Percentiles rank a stretch among this genome's conserved stretches.
phyloP scores from a whole-genome alignment of 2,329 filamentous ascomycete genomes.

The Phyllosticta citribraziliensis region DNA sequence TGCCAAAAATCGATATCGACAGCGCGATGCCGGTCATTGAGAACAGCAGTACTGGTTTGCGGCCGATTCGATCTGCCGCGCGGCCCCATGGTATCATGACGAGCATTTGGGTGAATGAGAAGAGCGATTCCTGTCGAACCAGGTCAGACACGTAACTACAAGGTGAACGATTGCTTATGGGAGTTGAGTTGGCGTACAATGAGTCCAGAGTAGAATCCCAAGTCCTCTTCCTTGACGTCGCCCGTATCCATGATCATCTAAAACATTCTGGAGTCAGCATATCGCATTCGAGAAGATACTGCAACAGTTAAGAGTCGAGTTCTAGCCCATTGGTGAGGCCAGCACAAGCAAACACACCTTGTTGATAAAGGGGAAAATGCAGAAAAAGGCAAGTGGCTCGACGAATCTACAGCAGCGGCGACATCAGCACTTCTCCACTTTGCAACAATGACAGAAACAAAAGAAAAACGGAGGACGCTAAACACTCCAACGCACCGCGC shows the following conservation, averaged over 20 bases:
- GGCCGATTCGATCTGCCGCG: constrained; percentile 57
- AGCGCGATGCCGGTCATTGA: constrained; percentile 55
- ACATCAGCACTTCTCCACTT: neutral
- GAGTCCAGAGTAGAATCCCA: constrained; percentile 70
- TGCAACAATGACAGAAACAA: neutral
- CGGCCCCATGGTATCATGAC: constrained; percentile 68
- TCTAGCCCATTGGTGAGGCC: constrained; percentile 18
- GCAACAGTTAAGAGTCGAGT: no score
- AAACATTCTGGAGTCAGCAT: neutral
- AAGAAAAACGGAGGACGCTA: neutral
- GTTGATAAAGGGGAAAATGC: constrained; percentile 71
- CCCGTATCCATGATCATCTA: constrained; percentile 34
- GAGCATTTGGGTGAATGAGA: constrained; percentile 65
- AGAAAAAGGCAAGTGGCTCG: constrained; percentile 75
- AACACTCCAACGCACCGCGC: constrained; percentile 36
- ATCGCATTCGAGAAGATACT: neutral
- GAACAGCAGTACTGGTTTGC: constrained; percentile 61
- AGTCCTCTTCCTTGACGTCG: constrained; percentile 50
- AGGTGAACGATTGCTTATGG: neutral
- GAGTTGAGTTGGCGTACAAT: constrained; percentile 47
- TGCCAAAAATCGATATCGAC: constrained; percentile 56
- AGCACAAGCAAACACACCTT: constrained; percentile 55
- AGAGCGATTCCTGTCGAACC: constrained; percentile 44
- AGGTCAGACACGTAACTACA: neutral
- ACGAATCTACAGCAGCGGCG: constrained; percentile 34